Percentiles rank a stretch among this genome's conserved stretches.
Evolutionary conservation across 345 rosid genomes (phyloP).

Genomic region (Odontarrhena argentea): DNA sequence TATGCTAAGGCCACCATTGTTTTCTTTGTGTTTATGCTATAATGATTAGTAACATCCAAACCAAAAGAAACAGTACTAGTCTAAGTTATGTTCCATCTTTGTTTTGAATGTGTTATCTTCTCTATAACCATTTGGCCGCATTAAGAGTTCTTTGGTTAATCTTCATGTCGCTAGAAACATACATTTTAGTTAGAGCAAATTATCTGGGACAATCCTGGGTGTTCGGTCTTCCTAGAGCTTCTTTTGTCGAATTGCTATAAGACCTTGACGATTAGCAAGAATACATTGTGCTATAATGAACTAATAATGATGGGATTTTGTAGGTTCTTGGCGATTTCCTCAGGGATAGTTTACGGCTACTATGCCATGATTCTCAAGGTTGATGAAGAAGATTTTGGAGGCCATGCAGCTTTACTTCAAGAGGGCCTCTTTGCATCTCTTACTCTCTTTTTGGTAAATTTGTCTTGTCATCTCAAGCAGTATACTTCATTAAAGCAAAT

Average conservation of each 20-base stretch:
- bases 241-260: background rate
- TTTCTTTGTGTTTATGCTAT: background rate
- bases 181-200: background rate
- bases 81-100: background rate
- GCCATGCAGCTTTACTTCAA: slow-evolving; percentile 91
- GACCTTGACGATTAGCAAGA: background rate
- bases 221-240: background rate
- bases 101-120: slow-evolving; percentile 1
- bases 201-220: background rate
- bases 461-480: slow-evolving; percentile 12
- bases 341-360: slow-evolving; percentile 78
- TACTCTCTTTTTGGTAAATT: slow-evolving; percentile 82
- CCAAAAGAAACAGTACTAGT: background rate
- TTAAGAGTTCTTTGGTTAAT: background rate
- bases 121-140: background rate
- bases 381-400: slow-evolving; percentile 94
- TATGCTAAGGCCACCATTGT: background rate
- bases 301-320: slow-evolving; percentile 6
- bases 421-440: slow-evolving; percentile 91
- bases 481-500: background rate
- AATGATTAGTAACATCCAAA: background rate
- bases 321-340: slow-evolving; percentile 74
- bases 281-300: background rate
- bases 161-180: slow-evolving; percentile 1
- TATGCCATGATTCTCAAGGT: slow-evolving; percentile 80